These are phyloP conservation scores for Smittium mucronatum DNA, from an alignment of 371 early-diverging fungal genomes.

Conservation along the genomic window DNA sequence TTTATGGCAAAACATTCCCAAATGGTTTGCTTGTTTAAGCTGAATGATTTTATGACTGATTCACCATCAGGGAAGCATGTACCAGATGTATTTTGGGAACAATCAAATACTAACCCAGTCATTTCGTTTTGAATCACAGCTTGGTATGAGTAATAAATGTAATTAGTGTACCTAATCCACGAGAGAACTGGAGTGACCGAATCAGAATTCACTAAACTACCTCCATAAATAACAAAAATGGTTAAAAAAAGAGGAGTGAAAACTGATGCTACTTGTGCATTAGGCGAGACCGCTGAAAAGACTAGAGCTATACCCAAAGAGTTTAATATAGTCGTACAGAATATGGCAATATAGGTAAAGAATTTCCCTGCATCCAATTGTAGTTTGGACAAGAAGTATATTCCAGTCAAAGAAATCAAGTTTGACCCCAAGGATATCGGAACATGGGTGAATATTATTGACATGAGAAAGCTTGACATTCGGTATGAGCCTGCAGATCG, in stretches of 20 bases:
- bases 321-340: constrained; percentile 17
- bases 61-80: constrained; percentile 20
- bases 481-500: constrained; percentile 27
- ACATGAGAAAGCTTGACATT: constrained; percentile 23
- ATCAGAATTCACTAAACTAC: constrained; percentile 26
- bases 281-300: constrained; percentile 20
- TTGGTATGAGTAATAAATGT: constrained; percentile 26
- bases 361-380: constrained; percentile 25
- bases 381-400: constrained; percentile 28
- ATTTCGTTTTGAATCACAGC: constrained; percentile 31
- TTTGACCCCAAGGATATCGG: constrained; percentile 19
- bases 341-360: constrained; percentile 21
- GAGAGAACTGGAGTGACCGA: too few relatives aligned
- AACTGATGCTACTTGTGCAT: constrained; percentile 28
- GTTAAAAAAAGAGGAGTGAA: constrained; percentile 30
- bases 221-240: constrained; percentile 35
- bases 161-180: constrained; percentile 32
- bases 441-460: constrained; percentile 14
- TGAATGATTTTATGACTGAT: constrained; percentile 3
- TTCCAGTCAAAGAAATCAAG: constrained; percentile 16
- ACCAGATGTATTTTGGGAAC: background rate
- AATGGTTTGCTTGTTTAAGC: background rate
- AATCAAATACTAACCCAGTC: constrained; percentile 21
- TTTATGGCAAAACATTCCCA: constrained; percentile 12
- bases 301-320: constrained; percentile 25